Conservation (phyloP, 2,329 filamentous ascomycete species). For the Pseudophaeomoniella oleicola region DNA sequence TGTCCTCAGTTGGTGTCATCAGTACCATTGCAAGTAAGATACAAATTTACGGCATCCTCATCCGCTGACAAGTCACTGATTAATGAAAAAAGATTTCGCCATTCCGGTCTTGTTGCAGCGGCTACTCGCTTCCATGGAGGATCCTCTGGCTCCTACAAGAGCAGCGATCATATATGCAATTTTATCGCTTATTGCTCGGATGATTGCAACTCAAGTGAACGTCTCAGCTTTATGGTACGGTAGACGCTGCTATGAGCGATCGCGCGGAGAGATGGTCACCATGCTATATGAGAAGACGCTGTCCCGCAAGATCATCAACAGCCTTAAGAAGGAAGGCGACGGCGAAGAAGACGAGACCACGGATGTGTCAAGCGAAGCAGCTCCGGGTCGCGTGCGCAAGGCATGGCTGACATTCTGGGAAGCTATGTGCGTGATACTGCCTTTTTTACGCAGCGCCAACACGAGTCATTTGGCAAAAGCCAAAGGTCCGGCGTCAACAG, state of each 20-base stretch:
- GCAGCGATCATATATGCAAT: constrained; percentile 52
- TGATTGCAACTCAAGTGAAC: constrained; percentile 48
- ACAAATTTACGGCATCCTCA: not conserved
- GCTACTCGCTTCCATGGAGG: constrained; percentile 52
- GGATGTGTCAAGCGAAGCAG: no score
- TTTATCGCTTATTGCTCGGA: constrained; percentile 44
- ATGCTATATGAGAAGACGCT: constrained; percentile 71
- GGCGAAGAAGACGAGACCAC: constrained; percentile 2
- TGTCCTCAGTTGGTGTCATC: constrained; percentile 48
- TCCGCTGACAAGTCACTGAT: not conserved
- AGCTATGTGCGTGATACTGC: not conserved
- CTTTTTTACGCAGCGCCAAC: not conserved
- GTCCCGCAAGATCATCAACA: constrained; percentile 44
- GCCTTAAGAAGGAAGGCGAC: constrained; percentile 13
- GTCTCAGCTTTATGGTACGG: constrained; percentile 68
- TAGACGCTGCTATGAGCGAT: constrained; percentile 71
- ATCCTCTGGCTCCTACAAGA: constrained; percentile 31
- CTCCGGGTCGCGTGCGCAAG: not conserved
- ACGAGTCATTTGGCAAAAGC: constrained; percentile 14
- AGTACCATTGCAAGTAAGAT: constrained; percentile 40
- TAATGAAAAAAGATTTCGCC: constrained; percentile 32
- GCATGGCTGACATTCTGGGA: not conserved
- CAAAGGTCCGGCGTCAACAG: constrained; percentile 59
- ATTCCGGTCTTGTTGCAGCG: constrained; percentile 58
- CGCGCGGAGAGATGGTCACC: constrained; percentile 71